These are phyloP conservation scores for Ceratobasidium theobromae DNA, from an alignment of 1,284 basidiomycete genomes.

Conservation along the genomic window DNA sequence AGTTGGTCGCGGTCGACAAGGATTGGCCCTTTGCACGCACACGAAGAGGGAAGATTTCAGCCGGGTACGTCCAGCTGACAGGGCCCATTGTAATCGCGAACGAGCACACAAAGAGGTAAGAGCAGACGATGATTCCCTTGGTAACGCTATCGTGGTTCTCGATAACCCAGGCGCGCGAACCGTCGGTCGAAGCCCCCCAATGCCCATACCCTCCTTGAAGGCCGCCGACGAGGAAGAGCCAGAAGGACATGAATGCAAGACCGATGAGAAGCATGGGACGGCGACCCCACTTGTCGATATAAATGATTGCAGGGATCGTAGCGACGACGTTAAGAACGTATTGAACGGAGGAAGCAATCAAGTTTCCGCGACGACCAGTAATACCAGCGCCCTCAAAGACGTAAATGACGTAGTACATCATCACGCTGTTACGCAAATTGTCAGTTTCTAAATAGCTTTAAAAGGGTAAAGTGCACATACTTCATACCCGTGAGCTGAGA, in stretches of 20 bases:
- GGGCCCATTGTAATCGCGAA: constrained; percentile 78
- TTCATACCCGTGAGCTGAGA: constrained; percentile 56
- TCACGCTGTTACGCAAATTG: constrained; percentile 49
- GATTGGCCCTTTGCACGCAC: constrained; percentile 74
- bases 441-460: neutral
- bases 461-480: constrained; percentile 10
- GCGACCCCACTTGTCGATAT: constrained; percentile 65
- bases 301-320: constrained; percentile 72
- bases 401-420: constrained; percentile 68
- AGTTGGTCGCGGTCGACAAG: constrained; percentile 61
- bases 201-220: constrained; percentile 66
- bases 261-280: constrained; percentile 66
- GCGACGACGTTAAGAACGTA: constrained; percentile 74
- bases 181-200: constrained; percentile 54
- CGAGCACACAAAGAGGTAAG: constrained; percentile 70
- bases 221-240: constrained; percentile 73
- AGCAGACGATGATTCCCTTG: constrained; percentile 71
- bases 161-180: constrained; percentile 58
- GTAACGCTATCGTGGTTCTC: constrained; percentile 56
- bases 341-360: constrained; percentile 76
- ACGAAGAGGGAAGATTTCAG: constrained; percentile 66
- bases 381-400: constrained; percentile 74
- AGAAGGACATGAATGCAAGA: constrained; percentile 64
- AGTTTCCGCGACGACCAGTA: constrained; percentile 64
- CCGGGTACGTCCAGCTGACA: constrained; percentile 46